Evolutionary conservation across 495 filamentous ascomycete genomes (phyloP).

Genomic region (Talaromyces adpressus): DNA sequence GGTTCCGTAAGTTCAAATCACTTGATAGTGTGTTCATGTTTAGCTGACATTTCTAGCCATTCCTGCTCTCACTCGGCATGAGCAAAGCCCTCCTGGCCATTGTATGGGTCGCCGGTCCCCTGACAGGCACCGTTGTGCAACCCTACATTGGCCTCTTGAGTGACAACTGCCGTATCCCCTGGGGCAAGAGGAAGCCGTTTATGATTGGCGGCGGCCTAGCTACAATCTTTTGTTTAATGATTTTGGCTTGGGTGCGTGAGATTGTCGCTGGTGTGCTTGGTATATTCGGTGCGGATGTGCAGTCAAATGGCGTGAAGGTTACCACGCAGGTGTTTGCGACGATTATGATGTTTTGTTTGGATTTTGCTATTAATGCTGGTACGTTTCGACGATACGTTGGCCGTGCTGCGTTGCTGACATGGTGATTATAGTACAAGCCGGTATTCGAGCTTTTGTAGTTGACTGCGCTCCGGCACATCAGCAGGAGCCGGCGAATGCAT

Average conservation of each 20-base stretch:
- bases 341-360: constrained; percentile 75
- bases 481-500: constrained; percentile 82
- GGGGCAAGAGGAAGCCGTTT: constrained; percentile 84
- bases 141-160: constrained; percentile 90
- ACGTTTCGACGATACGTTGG: constrained; percentile 16
- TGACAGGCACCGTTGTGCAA: constrained; percentile 82
- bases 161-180: constrained; percentile 72
- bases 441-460: constrained; percentile 81
- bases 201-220: constrained; percentile 71
- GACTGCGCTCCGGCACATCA: constrained; percentile 86
- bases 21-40: not conserved
- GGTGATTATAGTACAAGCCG: constrained; percentile 63
- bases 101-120: constrained; percentile 88
- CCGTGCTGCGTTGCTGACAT: constrained; percentile 3
- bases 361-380: constrained; percentile 93
- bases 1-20: constrained; percentile 51
- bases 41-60: constrained; percentile 35
- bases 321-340: constrained; percentile 66
- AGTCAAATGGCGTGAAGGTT: constrained; percentile 52
- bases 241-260: constrained; percentile 76
- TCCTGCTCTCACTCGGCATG: constrained; percentile 69
- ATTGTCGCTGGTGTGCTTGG: constrained; percentile 62
- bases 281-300: constrained; percentile 61
- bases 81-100: constrained; percentile 90
- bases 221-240: constrained; percentile 65